A percentile compares a stretch with the other conserved stretches of the same genome.
These are phyloP conservation scores for Cladosporium sp. DNA, from an alignment of 2,329 filamentous ascomycete species.

Conservation along the genomic window DNA sequence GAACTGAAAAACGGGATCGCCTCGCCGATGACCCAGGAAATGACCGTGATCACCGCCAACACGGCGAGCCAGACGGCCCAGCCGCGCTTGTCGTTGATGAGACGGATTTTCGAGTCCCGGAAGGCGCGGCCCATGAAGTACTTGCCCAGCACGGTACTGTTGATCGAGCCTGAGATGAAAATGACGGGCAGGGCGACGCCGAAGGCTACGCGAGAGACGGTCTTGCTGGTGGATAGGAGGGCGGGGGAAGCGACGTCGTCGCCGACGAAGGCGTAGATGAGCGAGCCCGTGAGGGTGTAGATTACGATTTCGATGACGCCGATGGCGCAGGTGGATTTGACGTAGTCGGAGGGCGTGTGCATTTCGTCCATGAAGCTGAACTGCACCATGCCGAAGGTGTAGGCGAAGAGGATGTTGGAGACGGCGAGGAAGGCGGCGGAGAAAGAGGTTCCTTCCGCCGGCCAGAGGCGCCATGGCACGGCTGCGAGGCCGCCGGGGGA, in stretches of 20 bases:
- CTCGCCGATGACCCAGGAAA: slow-evolving; percentile 85
- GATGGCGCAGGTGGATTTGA: slow-evolving; percentile 86
- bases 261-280: slow-evolving; percentile 80
- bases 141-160: slow-evolving; percentile 82
- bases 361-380: slow-evolving; percentile 98
- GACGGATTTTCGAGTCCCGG: slow-evolving; percentile 72
- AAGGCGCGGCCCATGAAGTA: slow-evolving; percentile 92
- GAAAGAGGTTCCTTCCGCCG: slow-evolving; percentile 69
- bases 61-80: slow-evolving; percentile 77
- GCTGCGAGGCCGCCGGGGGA: slow-evolving; percentile 59
- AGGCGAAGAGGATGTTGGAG: slow-evolving; percentile 87
- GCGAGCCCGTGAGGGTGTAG: slow-evolving; percentile 73
- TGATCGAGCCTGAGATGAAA: slow-evolving; percentile 85
- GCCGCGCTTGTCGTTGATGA: slow-evolving; percentile 71
- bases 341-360: slow-evolving; percentile 75
- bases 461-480: slow-evolving; percentile 58
- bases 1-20: slow-evolving; percentile 92
- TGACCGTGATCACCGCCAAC: slow-evolving; percentile 70
- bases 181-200: slow-evolving; percentile 94
- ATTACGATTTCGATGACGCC: slow-evolving; percentile 83
- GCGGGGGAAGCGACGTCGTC: slow-evolving; percentile 88
- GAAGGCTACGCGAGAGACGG: slow-evolving; percentile 84
- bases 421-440: slow-evolving; percentile 86
- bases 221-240: slow-evolving; percentile 71
- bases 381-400: slow-evolving; percentile 70